phyloP scores from a whole-genome alignment of 495 filamentous ascomycete species.

The Pseudevernia furfuracea region DNA sequence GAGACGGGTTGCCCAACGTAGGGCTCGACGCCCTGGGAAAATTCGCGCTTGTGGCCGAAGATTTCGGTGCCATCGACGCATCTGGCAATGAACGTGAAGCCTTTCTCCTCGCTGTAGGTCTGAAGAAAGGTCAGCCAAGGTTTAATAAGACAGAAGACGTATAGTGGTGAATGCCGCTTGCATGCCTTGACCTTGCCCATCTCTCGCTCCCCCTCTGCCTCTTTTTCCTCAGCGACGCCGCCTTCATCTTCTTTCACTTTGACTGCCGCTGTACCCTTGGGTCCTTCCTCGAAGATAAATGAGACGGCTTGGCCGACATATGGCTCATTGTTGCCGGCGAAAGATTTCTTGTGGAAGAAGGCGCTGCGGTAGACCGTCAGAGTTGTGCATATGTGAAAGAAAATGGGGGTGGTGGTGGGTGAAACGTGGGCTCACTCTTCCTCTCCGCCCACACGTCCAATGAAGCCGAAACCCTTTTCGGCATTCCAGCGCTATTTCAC shows the following conservation, averaged over 20 bases:
- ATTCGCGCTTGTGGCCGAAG: constrained; percentile 20
- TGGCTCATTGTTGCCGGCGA: constrained; percentile 6
- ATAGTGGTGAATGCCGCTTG: background rate
- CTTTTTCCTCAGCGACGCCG: background rate
- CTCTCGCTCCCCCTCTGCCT: constrained; percentile 12
- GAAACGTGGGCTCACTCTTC: background rate
- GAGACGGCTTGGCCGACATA: constrained; percentile 15
- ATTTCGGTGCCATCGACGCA: constrained; percentile 1
- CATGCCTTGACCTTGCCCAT: constrained; percentile 18
- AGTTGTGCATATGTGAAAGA: background rate
- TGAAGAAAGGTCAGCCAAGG: background rate
- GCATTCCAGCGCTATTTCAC: constrained; percentile 16
- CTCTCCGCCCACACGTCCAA: constrained; percentile 10
- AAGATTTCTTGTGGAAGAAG: constrained; percentile 18
- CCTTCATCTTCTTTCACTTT: constrained; percentile 16
- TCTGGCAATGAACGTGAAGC: constrained; percentile 17
- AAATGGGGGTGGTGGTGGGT: background rate
- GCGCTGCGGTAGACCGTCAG: background rate
- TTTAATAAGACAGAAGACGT: background rate
- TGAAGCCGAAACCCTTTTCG: constrained; percentile 19
- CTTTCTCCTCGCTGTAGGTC: constrained; percentile 14
- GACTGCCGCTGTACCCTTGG: constrained; percentile 14
- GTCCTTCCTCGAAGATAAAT: constrained; percentile 16
- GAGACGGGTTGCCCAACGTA: constrained; percentile 17
- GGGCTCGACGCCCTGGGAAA: constrained; percentile 7